These are phyloP conservation scores for Penicillium vulpinum DNA, from an alignment of 2,329 filamentous ascomycete genomes.

Conservation along the genomic window DNA sequence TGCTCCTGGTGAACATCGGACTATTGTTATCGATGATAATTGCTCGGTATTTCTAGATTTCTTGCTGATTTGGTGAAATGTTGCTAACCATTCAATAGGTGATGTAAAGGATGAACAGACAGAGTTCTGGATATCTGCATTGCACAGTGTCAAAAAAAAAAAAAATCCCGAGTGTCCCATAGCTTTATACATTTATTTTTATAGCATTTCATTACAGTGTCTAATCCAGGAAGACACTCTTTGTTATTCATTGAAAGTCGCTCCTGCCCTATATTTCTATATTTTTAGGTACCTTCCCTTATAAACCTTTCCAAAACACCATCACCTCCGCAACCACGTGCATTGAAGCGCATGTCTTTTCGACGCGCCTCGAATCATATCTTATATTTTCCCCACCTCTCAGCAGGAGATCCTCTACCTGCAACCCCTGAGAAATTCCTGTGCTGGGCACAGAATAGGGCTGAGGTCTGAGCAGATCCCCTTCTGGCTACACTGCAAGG, in stretches of 20 bases:
- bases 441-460: too few species aligned
- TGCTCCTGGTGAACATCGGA: slow-evolving; percentile 31
- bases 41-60: slow-evolving; percentile 40
- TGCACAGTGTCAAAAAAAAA: background rate
- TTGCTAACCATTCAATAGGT: slow-evolving; percentile 26
- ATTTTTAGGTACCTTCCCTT: background rate
- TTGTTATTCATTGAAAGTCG: background rate
- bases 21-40: slow-evolving; percentile 47
- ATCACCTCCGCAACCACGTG: too few species aligned
- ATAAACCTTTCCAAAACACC: too few species aligned
- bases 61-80: background rate
- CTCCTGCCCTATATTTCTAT: background rate
- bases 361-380: too few species aligned
- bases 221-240: background rate
- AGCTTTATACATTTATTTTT: background rate
- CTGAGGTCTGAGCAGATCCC: too few species aligned
- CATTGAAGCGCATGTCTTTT: too few species aligned
- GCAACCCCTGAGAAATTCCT: too few species aligned
- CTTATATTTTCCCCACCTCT: too few species aligned
- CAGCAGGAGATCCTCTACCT: too few species aligned
- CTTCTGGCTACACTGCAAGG: too few species aligned
- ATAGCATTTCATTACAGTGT: background rate
- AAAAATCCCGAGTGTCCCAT: background rate
- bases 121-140: background rate
- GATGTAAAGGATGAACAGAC: slow-evolving; percentile 27